Evolutionary conservation across 345 rosid genomes (phyloP), one percentile per base, ranked within the genome.

Genomic region (Populus ilicifolia): DNA sequence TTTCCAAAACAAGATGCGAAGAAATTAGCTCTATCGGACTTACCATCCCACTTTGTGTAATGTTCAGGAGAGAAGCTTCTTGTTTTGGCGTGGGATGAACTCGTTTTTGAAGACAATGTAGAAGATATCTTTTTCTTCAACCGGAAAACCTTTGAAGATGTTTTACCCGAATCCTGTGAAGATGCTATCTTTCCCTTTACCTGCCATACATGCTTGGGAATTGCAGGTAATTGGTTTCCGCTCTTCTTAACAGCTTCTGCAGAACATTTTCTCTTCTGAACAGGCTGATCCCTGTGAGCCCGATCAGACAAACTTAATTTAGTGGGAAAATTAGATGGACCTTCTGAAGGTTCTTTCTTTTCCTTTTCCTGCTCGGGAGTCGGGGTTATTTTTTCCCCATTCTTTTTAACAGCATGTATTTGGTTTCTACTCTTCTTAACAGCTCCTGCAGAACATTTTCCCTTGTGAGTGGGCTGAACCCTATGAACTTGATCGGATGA

Each of bases 301-400:
- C 5, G 27, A 8, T 36, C 27, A 13, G 56, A 14, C 6, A 54
- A 25, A 5, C 8, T 43, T 30, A 5, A 25, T 43, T 14, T 41
- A 4, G 72, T 21, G 25, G 54, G n/a, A 56, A 43, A 44, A 10
- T 69, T 25, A 43, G 21, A 43, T n/a, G 66, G 20, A 41, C 20
- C 48, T 43, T 67, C 59, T 6, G 71, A 27, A 44, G 44, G 67
- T 68, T 73, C 59, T 71, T 14, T 61, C 78, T 39, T 44, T 68
- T 73, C 61, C 63, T 61, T 68, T 56, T 14, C 41, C 25, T 23
- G 27, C 69, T 1, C 46, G 56, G 78, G 20, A 27, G 30, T n/a
- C 0, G 46, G 33, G 50, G 8, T 18, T 61, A 23, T 8, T 16
- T 16, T 36, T 1, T 35, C 46, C 27, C 39, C 59, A 44, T 0